These are phyloP conservation scores for Phylloporus scabripes DNA, from an alignment of 768 basidiomycete genomes.

Conservation along the genomic window DNA sequence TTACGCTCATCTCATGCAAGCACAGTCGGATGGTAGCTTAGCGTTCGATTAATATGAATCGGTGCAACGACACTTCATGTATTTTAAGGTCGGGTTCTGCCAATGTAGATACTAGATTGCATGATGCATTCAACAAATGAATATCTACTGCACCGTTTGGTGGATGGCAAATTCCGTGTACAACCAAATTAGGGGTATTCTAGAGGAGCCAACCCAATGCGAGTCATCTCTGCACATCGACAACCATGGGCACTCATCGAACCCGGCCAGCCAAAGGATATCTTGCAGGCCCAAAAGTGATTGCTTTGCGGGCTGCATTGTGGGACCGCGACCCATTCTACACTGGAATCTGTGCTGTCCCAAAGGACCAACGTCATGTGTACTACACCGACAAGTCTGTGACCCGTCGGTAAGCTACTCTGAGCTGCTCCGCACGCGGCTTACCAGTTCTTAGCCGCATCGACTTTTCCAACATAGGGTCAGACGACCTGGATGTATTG, in stretches of 20 bases:
- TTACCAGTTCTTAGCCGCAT: not conserved
- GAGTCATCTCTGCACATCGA: too few species aligned
- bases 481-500: constrained; percentile 19
- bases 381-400: not conserved
- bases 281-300: not conserved
- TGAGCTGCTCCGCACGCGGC: not conserved
- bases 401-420: not conserved
- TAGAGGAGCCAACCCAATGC: too few species aligned
- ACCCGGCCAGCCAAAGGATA: not conserved
- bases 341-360: not conserved
- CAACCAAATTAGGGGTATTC: too few species aligned
- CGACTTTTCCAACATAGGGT: not conserved
- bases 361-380: not conserved
- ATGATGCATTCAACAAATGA: too few species aligned
- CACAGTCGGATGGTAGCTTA: not conserved
- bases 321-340: not conserved
- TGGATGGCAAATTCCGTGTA: too few species aligned
- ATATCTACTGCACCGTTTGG: too few species aligned
- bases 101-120: too few species aligned
- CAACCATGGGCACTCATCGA: not conserved
- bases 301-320: not conserved
- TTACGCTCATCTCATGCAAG: not conserved
- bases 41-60: not conserved
- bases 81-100: not conserved
- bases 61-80: not conserved